phyloP scores from a whole-genome alignment of 306 rosid genomes.

The Pyrus pyrifolia region DNA sequence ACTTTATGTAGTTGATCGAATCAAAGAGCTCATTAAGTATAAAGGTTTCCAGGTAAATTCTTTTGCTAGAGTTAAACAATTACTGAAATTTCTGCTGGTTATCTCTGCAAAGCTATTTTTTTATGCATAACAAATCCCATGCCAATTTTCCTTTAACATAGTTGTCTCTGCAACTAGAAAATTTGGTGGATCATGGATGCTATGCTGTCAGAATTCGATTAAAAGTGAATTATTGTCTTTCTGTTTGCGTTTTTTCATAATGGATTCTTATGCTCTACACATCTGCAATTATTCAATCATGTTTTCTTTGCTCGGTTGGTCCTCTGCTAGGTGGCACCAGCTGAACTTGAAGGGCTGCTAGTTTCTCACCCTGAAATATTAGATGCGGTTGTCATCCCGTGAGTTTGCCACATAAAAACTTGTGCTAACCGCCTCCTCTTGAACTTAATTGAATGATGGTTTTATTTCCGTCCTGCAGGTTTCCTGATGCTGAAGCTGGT shows the following conservation, averaged over 20 bases:
- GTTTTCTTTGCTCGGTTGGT: background rate
- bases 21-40: slow-evolving; percentile 90
- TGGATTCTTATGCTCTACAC: background rate
- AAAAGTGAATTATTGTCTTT: background rate
- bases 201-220: background rate
- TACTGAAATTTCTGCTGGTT: background rate
- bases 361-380: slow-evolving; percentile 88
- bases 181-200: background rate
- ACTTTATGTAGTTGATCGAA: slow-evolving; percentile 82
- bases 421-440: background rate
- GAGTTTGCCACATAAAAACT: slow-evolving; percentile 22
- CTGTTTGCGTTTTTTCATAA: background rate
- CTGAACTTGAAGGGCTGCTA: slow-evolving; percentile 90
- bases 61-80: background rate
- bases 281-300: background rate
- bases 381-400: slow-evolving; percentile 98
- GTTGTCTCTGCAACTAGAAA: background rate
- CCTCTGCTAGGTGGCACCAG: slow-evolving; percentile 78
- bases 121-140: background rate
- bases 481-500: slow-evolving; percentile 91
- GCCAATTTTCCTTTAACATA: background rate
- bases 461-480: slow-evolving; percentile 27
- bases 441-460: background rate
- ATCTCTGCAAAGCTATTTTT: background rate
- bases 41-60: slow-evolving; percentile 78